Evolutionary conservation across 2,329 filamentous ascomycete genomes (phyloP).

Genomic region (Colletotrichum karsti): DNA sequence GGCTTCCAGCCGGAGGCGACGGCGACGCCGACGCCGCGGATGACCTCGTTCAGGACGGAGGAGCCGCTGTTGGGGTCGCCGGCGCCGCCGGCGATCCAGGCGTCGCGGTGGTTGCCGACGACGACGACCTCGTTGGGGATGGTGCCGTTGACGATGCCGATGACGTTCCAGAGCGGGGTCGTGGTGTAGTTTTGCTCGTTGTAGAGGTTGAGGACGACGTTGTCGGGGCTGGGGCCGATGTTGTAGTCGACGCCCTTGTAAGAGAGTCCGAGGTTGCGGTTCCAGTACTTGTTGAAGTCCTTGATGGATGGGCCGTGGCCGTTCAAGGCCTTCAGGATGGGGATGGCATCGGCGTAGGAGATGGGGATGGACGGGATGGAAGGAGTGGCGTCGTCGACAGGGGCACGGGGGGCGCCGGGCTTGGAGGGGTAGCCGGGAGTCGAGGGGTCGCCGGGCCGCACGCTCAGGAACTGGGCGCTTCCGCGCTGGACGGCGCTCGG

Average conservation of each 20-base stretch:
- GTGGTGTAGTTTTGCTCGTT: conserved; percentile 86
- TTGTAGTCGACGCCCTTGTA: conserved; percentile 87
- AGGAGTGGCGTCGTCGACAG: conserved; percentile 76
- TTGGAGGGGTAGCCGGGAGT: conserved; percentile 95
- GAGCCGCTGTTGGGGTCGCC: conserved; percentile 86
- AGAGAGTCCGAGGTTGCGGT: conserved; percentile 73
- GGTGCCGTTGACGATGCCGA: conserved; percentile 90
- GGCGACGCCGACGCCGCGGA: conserved; percentile 78
- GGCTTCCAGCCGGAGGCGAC: conserved; percentile 68
- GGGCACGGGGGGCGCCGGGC: conserved; percentile 81
- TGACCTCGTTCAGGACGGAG: conserved; percentile 80
- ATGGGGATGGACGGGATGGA: conserved; percentile 92
- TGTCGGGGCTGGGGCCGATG: conserved; percentile 81
- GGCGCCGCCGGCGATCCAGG: conserved; percentile 85
- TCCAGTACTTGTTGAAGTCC: conserved; percentile 79
- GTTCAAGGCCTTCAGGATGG: conserved; percentile 89
- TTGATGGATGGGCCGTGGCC: conserved; percentile 83
- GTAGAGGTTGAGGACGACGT: conserved; percentile 74
- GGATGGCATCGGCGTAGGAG: conserved; percentile 86
- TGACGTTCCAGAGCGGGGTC: conserved; percentile 89
- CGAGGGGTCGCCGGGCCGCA: conserved; percentile 76
- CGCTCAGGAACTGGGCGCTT: conserved; percentile 83
- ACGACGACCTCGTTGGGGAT: conserved; percentile 87
- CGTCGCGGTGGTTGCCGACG: conserved; percentile 91
- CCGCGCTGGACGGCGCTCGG: conserved; percentile 91